These are phyloP conservation scores for Papiliotrema fonsecae DNA, from an alignment of 1,284 basidiomycete species.

Conservation along the genomic window DNA sequence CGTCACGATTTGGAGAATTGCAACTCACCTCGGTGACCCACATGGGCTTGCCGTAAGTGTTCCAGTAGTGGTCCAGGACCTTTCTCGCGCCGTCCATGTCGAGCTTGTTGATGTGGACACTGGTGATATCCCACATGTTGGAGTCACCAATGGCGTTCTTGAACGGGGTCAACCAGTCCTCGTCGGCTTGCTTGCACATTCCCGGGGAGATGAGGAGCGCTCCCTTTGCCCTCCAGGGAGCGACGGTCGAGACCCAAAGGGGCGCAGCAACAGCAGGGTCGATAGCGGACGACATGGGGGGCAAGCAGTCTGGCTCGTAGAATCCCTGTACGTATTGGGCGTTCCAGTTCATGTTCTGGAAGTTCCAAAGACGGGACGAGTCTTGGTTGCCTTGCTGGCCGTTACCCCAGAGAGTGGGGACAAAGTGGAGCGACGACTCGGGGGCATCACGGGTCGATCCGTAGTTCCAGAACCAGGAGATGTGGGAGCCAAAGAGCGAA, in stretches of 20 bases:
- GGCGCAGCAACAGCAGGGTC: constrained; percentile 18
- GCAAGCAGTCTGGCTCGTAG: constrained; percentile 47
- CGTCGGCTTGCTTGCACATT: constrained; percentile 46
- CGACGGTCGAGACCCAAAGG: constrained; percentile 42
- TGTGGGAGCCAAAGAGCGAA: constrained; percentile 20
- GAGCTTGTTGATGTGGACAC: constrained; percentile 48
- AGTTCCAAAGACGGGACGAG: constrained; percentile 31
- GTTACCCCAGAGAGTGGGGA: constrained; percentile 47
- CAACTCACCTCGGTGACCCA: constrained; percentile 45
- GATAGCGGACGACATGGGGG: constrained; percentile 26
- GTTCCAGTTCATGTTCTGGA: constrained; percentile 32
- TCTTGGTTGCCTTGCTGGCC: constrained; percentile 31
- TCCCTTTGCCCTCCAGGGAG: constrained; percentile 31
- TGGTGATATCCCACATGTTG: constrained; percentile 38
- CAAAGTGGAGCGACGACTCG: constrained; percentile 20
- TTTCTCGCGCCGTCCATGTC: constrained; percentile 36
- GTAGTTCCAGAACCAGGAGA: constrained; percentile 47
- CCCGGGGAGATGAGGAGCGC: constrained; percentile 38
- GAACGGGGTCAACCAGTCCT: constrained; percentile 40
- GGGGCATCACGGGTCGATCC: constrained; percentile 18
- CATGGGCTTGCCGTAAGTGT: constrained; percentile 44
- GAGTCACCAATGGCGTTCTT: constrained; percentile 16
- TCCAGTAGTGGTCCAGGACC: constrained; percentile 43
- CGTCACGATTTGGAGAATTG: not conserved
- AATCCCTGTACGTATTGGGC: constrained; percentile 44